Base-by-base conservation (phyloP, 2,329 filamentous ascomycete species). In the Domatiomyces globalis region DNA sequence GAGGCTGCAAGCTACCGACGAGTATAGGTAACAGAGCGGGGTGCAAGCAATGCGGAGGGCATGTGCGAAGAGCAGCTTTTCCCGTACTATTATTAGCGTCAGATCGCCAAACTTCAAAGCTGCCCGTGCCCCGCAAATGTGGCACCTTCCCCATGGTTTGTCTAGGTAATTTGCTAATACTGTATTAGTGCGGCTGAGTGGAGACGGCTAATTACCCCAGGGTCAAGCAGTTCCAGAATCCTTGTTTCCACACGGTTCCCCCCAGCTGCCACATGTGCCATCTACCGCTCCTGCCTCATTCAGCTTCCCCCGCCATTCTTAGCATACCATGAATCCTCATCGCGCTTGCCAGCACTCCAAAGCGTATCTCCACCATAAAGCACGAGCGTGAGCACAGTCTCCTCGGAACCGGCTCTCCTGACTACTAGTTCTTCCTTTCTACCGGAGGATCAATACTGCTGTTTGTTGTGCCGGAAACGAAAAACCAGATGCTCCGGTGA, bases 401-500 rank as follows among this genome's bases (percentile, higher is more conserved):
- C 50, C 45, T n/a, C 39, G 18, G 36, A 50, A 20, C 47, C 46
- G 10, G 29, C 29, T 33, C 33, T 43, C 29, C 48, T 48, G 33
- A 48, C 36, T 17, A 27, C 43, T 36, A 27, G 48, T 15, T 18
- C 39, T 20, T 51, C 36, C 29, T 51, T 50, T 46, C 51, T 58
- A 10, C 56, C 56, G 85, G 63, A 76, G 85, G 61, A 85, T 90
- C 63, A 87, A 83, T 69, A 83, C 85, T 62, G 85, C 85, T 85
- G 83, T 67, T 71, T 80, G 63, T 85, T 83, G 43, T 87, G 84
- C 69, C 81, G 84, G 61, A 84, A 81, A 65, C 78, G 84, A 62
- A 87, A 87, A 69, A 87, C 83, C 49, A 74, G 83, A 64, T 87
- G 84, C 65, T 83, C 81, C 45, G 84, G 84, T 55, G 83, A 85